Percentiles rank a stretch among this genome's conserved stretches.
phyloP scores from a whole-genome alignment of 257 asterid species.

The Verbascum thapsus region DNA sequence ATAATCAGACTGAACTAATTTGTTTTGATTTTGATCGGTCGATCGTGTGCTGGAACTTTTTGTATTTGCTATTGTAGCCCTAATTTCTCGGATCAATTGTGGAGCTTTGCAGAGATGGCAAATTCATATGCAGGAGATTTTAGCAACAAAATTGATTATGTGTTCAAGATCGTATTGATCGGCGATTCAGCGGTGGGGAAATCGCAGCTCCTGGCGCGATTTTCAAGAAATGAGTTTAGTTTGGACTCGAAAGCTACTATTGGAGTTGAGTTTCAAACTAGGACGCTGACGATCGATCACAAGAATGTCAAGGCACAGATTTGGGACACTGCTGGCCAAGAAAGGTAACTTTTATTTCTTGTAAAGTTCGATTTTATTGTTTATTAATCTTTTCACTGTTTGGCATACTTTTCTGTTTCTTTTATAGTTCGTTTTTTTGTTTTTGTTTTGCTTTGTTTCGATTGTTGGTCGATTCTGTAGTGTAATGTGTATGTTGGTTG shows the following conservation, averaged over 20 bases:
- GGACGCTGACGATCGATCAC: slow-evolving; percentile 60
- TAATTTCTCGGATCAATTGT: not conserved
- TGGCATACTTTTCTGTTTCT: not conserved
- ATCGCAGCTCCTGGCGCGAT: slow-evolving; percentile 79
- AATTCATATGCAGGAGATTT: slow-evolving; percentile 54
- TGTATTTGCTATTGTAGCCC: no score
- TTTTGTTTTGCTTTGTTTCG: not conserved
- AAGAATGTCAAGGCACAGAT: slow-evolving; percentile 82
- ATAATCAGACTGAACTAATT: not conserved
- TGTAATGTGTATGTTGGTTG: slow-evolving; percentile 4
- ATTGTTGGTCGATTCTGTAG: not conserved
- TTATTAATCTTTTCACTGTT: not conserved
- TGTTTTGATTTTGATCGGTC: no score
- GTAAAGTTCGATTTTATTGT: not conserved
- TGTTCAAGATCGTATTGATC: slow-evolving; percentile 71
- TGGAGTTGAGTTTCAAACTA: slow-evolving; percentile 83
- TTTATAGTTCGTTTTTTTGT: not conserved
- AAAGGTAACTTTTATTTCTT: slow-evolving; percentile 44
- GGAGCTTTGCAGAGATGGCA: slow-evolving; percentile 41
- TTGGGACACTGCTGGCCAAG: slow-evolving; percentile 96
- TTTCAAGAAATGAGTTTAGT: slow-evolving; percentile 70
- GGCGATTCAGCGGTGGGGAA: slow-evolving; percentile 90
- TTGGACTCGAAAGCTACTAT: slow-evolving; percentile 78
- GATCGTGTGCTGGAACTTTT: slow-evolving; percentile 9
- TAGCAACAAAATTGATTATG: slow-evolving; percentile 70